Percentiles rank a stretch among this genome's conserved stretches.
These are phyloP conservation scores for Primulina eburnea DNA, from an alignment of 257 asterid species.

Conservation along the genomic window DNA sequence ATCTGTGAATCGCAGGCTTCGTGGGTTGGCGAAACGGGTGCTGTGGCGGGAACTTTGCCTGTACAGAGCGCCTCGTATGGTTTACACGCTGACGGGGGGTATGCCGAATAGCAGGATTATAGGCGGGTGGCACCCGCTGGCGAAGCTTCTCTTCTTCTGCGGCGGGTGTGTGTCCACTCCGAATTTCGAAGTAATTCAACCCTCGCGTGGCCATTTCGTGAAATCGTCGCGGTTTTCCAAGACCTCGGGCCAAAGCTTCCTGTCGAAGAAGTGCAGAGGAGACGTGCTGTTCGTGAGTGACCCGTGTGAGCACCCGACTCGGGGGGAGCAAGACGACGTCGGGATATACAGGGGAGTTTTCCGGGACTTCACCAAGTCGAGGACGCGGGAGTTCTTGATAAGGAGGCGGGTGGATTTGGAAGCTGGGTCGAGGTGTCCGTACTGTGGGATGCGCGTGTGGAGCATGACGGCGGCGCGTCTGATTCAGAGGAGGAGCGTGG, in stretches of 20 bases:
- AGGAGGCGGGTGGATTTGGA: constrained; percentile 52
- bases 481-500: constrained; percentile 59
- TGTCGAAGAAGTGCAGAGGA: constrained; percentile 52
- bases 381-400: constrained; percentile 64
- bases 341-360: constrained; percentile 81
- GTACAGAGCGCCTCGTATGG: constrained; percentile 62
- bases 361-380: constrained; percentile 52
- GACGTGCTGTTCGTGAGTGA: constrained; percentile 76
- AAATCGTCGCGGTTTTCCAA: constrained; percentile 72
- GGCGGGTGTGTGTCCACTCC: constrained; percentile 67
- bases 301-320: constrained; percentile 71
- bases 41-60: constrained; percentile 73
- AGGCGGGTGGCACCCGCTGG: constrained; percentile 78
- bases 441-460: constrained; percentile 77
- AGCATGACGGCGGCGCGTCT: constrained; percentile 83
- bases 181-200: constrained; percentile 35
- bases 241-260: constrained; percentile 78
- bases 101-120: constrained; percentile 32
- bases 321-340: constrained; percentile 37
- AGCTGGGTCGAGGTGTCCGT: constrained; percentile 54
- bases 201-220: constrained; percentile 56
- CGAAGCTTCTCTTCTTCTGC: constrained; percentile 75
- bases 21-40: constrained; percentile 62
- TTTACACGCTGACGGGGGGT: constrained; percentile 39
- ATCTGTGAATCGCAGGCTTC: constrained; percentile 52